Evolutionary conservation across 2,329 filamentous ascomycete species (phyloP).

Genomic region (Phaeosphaeria sp.): DNA sequence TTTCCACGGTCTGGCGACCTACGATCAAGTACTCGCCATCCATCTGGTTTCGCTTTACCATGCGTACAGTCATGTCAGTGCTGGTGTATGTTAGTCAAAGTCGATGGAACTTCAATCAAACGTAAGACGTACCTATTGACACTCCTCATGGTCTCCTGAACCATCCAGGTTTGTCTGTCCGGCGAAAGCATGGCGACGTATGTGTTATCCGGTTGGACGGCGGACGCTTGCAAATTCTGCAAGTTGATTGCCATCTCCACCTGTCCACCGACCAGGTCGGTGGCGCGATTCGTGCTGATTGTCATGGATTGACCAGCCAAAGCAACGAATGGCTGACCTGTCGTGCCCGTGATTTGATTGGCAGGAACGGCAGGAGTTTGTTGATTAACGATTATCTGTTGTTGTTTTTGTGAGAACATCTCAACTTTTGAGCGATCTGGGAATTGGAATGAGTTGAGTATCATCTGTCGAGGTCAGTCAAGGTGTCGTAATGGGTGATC

Average conservation of each 20-base stretch:
- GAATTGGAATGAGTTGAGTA: constrained; percentile 45
- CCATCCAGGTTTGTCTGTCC: constrained; percentile 48
- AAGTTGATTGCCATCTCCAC: constrained; percentile 43
- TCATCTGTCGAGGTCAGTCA: constrained; percentile 37
- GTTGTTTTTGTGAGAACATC: constrained; percentile 47
- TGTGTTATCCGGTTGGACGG: constrained; percentile 44
- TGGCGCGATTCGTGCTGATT: constrained; percentile 46
- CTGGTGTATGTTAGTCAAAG: constrained; percentile 14
- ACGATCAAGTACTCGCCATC: constrained; percentile 48
- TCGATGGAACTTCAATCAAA: not conserved
- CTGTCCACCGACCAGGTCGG: constrained; percentile 45
- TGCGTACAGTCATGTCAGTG: constrained; percentile 46
- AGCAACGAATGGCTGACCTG: constrained; percentile 46
- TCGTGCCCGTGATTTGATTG: constrained; percentile 46
- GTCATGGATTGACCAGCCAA: constrained; percentile 41
- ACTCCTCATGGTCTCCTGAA: constrained; percentile 44
- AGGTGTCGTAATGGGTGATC: too few relatives aligned
- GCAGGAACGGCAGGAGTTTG: constrained; percentile 41
- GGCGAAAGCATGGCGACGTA: constrained; percentile 47
- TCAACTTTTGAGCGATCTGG: constrained; percentile 46
- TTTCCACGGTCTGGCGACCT: constrained; percentile 46
- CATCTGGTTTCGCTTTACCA: constrained; percentile 38
- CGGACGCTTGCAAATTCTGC: constrained; percentile 35
- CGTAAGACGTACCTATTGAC: constrained; percentile 36
- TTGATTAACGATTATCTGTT: constrained; percentile 50